These are phyloP conservation scores for Aphanomyces euteiches DNA, from an alignment of 352 stramenopile genomes.

Conservation along the genomic window DNA sequence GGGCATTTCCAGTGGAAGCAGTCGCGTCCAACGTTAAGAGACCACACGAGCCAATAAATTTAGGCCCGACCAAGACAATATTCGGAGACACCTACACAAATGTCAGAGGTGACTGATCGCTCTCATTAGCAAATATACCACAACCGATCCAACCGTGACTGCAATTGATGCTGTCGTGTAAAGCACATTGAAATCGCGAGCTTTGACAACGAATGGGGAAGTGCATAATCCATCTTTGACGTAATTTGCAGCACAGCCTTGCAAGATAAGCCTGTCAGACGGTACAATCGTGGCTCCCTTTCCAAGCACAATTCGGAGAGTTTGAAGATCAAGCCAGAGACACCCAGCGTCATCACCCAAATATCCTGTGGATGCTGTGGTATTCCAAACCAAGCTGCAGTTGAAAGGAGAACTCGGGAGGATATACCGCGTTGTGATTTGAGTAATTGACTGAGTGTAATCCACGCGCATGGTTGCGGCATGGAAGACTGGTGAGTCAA, in stretches of 20 bases:
- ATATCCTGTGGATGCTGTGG: constrained; percentile 36
- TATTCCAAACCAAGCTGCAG: constrained; percentile 49
- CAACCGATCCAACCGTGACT: constrained; percentile 18
- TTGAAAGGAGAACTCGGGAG: constrained; percentile 35
- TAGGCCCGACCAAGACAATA: constrained; percentile 46
- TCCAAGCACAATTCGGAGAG: constrained; percentile 49
- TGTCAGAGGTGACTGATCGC: not conserved
- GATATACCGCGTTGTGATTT: constrained; percentile 22
- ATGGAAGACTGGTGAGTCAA: constrained; percentile 68
- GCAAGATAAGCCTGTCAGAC: constrained; percentile 45
- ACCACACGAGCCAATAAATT: constrained; percentile 60
- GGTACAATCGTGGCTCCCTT: constrained; percentile 42
- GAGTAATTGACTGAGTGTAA: not conserved
- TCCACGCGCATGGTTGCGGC: constrained; percentile 55
- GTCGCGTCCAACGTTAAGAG: constrained; percentile 49
- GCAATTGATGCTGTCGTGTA: constrained; percentile 29
- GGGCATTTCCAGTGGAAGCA: constrained; percentile 50
- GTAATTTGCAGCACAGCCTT: constrained; percentile 41
- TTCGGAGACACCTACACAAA: constrained; percentile 32
- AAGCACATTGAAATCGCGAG: constrained; percentile 24
- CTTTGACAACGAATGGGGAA: constrained; percentile 24
- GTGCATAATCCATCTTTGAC: constrained; percentile 4
- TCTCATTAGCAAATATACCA: not conserved
- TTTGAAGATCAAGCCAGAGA: constrained; percentile 54
- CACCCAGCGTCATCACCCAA: constrained; percentile 44